phyloP scores from a whole-genome alignment of 768 basidiomycete genomes.

The Epithele typhae region DNA sequence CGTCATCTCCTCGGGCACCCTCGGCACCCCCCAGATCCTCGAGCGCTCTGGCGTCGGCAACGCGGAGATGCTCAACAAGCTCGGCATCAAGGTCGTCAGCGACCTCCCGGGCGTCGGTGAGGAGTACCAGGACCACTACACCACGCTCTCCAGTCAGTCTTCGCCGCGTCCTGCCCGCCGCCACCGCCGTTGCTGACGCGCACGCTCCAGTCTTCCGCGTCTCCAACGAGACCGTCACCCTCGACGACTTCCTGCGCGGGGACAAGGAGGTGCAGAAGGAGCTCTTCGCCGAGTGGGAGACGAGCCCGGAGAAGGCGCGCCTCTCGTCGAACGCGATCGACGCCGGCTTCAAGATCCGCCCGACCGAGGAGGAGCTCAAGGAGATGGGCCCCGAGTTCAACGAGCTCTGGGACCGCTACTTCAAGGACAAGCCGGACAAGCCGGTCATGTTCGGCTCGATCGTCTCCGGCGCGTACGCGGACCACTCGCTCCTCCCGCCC shows the following conservation, averaged over 20 bases:
- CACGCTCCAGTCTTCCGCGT: slow-evolving; percentile 55
- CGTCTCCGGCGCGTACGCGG: slow-evolving; percentile 66
- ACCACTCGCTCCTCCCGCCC: slow-evolving; percentile 65
- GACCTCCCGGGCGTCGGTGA: slow-evolving; percentile 72
- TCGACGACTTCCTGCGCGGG: slow-evolving; percentile 70
- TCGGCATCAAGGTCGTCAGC: slow-evolving; percentile 58
- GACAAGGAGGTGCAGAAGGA: slow-evolving; percentile 54
- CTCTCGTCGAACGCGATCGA: slow-evolving; percentile 70
- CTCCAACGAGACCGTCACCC: slow-evolving; percentile 56
- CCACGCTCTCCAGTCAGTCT: slow-evolving; percentile 55
- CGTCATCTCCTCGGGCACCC: slow-evolving; percentile 60
- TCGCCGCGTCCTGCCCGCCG: too few species aligned
- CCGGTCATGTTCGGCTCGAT: slow-evolving; percentile 75
- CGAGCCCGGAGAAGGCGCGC: slow-evolving; percentile 61
- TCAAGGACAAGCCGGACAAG: slow-evolving; percentile 79
- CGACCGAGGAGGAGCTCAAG: slow-evolving; percentile 63
- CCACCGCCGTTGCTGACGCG: slow-evolving; percentile 2
- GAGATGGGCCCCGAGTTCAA: slow-evolving; percentile 80
- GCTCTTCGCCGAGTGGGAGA: slow-evolving; percentile 63
- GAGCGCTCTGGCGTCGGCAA: slow-evolving; percentile 70
- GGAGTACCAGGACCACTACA: slow-evolving; percentile 74
- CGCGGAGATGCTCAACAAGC: slow-evolving; percentile 47
- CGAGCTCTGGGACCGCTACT: slow-evolving; percentile 62
- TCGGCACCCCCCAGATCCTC: slow-evolving; percentile 68
- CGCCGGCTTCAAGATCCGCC: slow-evolving; percentile 76